Evolutionary conservation across 148 eudicot species (phyloP).

Genomic region (Camellia sinensis): DNA sequence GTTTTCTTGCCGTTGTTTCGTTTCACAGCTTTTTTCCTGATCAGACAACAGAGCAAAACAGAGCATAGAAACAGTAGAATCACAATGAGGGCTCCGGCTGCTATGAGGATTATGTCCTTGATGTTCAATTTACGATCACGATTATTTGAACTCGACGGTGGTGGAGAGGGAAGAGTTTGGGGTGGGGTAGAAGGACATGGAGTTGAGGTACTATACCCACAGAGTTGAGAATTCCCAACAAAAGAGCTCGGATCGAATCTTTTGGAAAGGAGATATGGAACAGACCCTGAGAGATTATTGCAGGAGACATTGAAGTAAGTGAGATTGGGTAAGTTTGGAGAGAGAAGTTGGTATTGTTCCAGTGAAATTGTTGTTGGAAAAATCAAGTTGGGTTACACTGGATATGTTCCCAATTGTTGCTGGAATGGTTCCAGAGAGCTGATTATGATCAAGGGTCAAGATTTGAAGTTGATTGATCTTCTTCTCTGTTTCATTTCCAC

Average conservation of each 20-base stretch:
- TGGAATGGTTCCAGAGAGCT: slow-evolving; percentile 49
- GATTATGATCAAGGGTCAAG: slow-evolving; percentile 54
- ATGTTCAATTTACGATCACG: slow-evolving; percentile 31
- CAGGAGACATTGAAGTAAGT: slow-evolving; percentile 53
- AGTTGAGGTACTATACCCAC: slow-evolving; percentile 53
- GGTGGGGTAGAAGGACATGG: slow-evolving; percentile 50
- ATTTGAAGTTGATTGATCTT: slow-evolving; percentile 32
- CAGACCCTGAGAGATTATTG: slow-evolving; percentile 49
- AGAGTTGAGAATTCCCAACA: slow-evolving; percentile 46
- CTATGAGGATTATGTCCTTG: slow-evolving; percentile 60
- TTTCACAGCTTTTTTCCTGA: slow-evolving; percentile 50
- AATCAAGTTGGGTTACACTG: slow-evolving; percentile 35
- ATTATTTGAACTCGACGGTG: background rate
- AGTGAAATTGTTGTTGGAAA: slow-evolving; percentile 47
- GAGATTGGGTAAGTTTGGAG: slow-evolving; percentile 41
- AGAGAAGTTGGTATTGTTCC: slow-evolving; percentile 47
- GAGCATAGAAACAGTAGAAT: slow-evolving; percentile 53
- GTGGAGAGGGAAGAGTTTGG: slow-evolving; percentile 30
- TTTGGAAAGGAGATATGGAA: slow-evolving; percentile 37
- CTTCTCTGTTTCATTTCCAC: background rate
- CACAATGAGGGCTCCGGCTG: slow-evolving; percentile 55
- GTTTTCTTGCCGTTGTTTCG: slow-evolving; percentile 20
- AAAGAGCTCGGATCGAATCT: slow-evolving; percentile 43
- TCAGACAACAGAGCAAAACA: slow-evolving; percentile 55
- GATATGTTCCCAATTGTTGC: slow-evolving; percentile 32